A percentile compares a stretch with the other conserved stretches of the same genome.
Conservation (phyloP, 805 yeast genomes). For the Candida tibetensis region DNA sequence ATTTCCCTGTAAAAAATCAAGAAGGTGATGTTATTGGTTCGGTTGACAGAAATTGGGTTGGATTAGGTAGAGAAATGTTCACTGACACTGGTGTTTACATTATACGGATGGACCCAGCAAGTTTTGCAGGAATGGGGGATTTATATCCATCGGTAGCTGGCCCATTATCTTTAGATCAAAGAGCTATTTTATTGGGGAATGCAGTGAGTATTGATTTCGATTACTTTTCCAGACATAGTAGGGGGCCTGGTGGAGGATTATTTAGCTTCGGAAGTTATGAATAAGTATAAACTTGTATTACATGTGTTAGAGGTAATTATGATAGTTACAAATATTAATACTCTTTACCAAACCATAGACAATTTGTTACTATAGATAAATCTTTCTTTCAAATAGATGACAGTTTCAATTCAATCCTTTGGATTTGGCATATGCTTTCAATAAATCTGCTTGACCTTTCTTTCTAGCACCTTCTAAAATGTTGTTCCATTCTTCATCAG, state of each 20-base stretch:
- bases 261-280: slow-evolving; percentile 31
- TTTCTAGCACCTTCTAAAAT: slow-evolving; percentile 24
- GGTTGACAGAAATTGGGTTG: slow-evolving; percentile 93
- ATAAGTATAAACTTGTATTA: no score
- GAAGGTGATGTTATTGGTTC: slow-evolving; percentile 60
- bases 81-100: slow-evolving; percentile 95
- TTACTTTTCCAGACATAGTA: slow-evolving; percentile 90
- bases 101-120: slow-evolving; percentile 72
- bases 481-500: slow-evolving; percentile 40
- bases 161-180: slow-evolving; percentile 68
- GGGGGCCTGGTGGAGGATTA: slow-evolving; percentile 49
- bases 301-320: no score
- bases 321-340: no score
- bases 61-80: slow-evolving; percentile 86
- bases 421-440: not conserved
- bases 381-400: no score
- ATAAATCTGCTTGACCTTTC: slow-evolving; percentile 11
- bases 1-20: slow-evolving; percentile 71
- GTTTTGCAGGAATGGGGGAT: slow-evolving; percentile 58
- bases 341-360: no score
- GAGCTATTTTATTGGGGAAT: slow-evolving; percentile 81
- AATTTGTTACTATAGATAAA: no score
- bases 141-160: slow-evolving; percentile 50
- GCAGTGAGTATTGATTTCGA: slow-evolving; percentile 95
- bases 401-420: not conserved